Evolutionary conservation across 75 land plant species (phyloP), one percentile per base, ranked within the genome.

Genomic region (Ceratopteris richardii): DNA sequence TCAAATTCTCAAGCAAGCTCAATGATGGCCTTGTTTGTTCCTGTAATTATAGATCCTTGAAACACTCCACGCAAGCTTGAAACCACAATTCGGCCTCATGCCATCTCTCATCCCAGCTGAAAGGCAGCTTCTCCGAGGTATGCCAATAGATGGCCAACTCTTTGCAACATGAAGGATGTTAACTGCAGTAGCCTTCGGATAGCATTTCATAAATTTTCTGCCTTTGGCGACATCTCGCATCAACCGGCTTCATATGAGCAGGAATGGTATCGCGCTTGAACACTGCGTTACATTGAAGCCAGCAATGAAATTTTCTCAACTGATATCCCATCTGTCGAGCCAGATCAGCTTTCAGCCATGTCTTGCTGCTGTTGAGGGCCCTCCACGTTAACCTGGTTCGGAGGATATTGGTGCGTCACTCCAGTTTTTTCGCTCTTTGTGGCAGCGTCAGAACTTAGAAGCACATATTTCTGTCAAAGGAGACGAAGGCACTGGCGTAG

Each of bases 281-380:
- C 2, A 24, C 54, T 25, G 5, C 14, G 54, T 26, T 22, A 4
- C 54, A 28, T 22, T 52, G 54, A 23, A 26, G 29, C 54, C 54
- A 52, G 54, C 54, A 26, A 9, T 13, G 54, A 26, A 2, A 26
- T 23, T 6, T 26, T 22, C 29, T 26, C 29, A 2, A 52, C 54
- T 4, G 54, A 23, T 52, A 52, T 25, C 54, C 54, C 29, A 52
- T 52, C 54, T 52, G 28, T 13, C 54, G 24, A 13, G 54, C 54
- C 29, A 52, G 14, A 28, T 52, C 54, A 28, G 28, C 54, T 23
- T 52, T 26, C 54, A 52, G 54, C 7, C 9, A 33, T 33, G 3
- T 33, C 7, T 9, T 33, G 37, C 37, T 33, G 37, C 9, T 33
- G 37, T 9, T 33, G 37, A 33, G 9, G 37, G 37, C 3, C 37